phyloP scores from a whole-genome alignment of 176 grass and related monocot genomes.

The bread wheat (Triticum aestivum) region IWGSC_CS_RefSeq_v2.1 NC_057812.1:643896010-643896509 shows the following conservation, averaged over 20 bases:
- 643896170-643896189: background rate
- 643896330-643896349: no score
- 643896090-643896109: slow-evolving; percentile 76
- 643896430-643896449: slow-evolving; percentile 49
- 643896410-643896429: background rate
- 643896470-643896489: slow-evolving; percentile 27
- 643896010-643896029: slow-evolving; percentile 22
- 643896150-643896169: background rate
- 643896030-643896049: slow-evolving; percentile 75
- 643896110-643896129: background rate
- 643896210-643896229: background rate
- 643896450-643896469: slow-evolving; percentile 30
- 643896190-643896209: background rate
- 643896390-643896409: no score
- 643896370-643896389: no score
- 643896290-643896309: no score
- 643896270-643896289: no score
- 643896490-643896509: slow-evolving; percentile 27
- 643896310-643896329: no score
- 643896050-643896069: slow-evolving; percentile 83
- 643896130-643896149: background rate
- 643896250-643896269: background rate
- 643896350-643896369: no score
- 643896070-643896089: slow-evolving; percentile 90
- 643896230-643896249: background rate